Evolutionary conservation across 768 basidiomycete genomes (phyloP), one percentile per base, ranked within the genome.

Genomic region (Mycena pura): DNA sequence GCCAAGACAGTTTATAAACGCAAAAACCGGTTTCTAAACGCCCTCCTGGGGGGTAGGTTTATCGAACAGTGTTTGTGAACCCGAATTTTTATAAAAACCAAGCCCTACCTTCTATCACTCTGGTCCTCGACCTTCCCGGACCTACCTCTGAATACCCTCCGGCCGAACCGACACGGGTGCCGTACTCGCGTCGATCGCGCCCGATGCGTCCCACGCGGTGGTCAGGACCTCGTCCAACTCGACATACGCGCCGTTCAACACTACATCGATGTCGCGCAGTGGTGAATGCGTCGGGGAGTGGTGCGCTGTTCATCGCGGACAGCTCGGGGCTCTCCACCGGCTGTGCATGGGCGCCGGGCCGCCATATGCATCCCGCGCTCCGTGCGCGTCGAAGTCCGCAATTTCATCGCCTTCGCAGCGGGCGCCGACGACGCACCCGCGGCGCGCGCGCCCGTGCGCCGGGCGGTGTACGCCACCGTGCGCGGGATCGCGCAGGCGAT

Each of bases 401-500:
- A 32, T 28, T 39, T 10, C 9, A 39, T 28, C 24, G 51, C 51
- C 6, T 28, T 25, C 15, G 43, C 45, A 8, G 24, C 38, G 4
- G n/a, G 17, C 5, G 6, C 39, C 5, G 31, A 31, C 17, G 27
- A 45, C 13, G 36, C 50, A 22, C 7, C 39, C 19, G 25, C 19
- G 0, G 32, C 11, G 8, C 58, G 49, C 6, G 43, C 50, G 2
- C 41, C 58, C 3, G 36, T 53, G 17, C 43, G 50, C 21, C 50
- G 48, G 6, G 58, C 43, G 3, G 22, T 60, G 6, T 34, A 25
- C 6, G 8, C 32, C 4, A 39, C 34, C 13, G 32, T 60, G 17
- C 41, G 11, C 2, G 58, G 58, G 43, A 52, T 60, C 22, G n/a
- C 48, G 9, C n/a, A 60, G 36, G 59, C 59, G 19, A 41, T 47